Evolutionary conservation across 2,329 filamentous ascomycete genomes (phyloP).

Genomic region (Fusarium albosuccineum): DNA sequence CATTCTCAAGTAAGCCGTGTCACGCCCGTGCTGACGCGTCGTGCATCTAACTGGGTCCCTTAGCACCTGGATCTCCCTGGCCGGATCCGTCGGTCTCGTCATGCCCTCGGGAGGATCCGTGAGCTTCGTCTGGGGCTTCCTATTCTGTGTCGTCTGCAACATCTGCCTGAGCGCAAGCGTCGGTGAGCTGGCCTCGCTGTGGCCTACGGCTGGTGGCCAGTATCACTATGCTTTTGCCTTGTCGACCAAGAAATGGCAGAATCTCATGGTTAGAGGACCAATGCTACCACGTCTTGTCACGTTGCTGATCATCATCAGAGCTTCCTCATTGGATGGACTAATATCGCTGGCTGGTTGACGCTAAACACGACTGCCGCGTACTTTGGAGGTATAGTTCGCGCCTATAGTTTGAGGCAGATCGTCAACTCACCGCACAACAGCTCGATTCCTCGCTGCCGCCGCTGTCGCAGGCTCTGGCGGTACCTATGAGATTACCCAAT

Average conservation of each 20-base stretch:
- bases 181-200: constrained; percentile 38
- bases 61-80: constrained; percentile 53
- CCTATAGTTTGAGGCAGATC: neutral
- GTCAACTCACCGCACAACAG: constrained; percentile 38
- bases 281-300: neutral
- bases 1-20: constrained; percentile 54
- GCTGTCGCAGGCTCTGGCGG: constrained; percentile 55
- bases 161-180: constrained; percentile 37
- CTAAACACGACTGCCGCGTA: constrained; percentile 59
- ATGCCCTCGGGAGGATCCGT: constrained; percentile 58
- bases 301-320: constrained; percentile 46
- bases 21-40: no score
- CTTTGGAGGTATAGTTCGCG: constrained; percentile 53
- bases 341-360: constrained; percentile 60
- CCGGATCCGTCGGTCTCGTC: constrained; percentile 58
- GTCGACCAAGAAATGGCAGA: constrained; percentile 55
- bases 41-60: constrained; percentile 3
- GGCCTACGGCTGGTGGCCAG: constrained; percentile 48
- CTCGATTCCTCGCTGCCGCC: constrained; percentile 59
- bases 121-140: constrained; percentile 55
- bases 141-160: constrained; percentile 45
- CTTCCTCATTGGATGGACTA: constrained; percentile 60
- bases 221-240: constrained; percentile 60
- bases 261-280: constrained; percentile 47
- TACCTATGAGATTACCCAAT: constrained; percentile 53